These are phyloP conservation scores for Extremus antarcticus DNA, from an alignment of 495 filamentous ascomycete species.

Conservation along the genomic window DNA sequence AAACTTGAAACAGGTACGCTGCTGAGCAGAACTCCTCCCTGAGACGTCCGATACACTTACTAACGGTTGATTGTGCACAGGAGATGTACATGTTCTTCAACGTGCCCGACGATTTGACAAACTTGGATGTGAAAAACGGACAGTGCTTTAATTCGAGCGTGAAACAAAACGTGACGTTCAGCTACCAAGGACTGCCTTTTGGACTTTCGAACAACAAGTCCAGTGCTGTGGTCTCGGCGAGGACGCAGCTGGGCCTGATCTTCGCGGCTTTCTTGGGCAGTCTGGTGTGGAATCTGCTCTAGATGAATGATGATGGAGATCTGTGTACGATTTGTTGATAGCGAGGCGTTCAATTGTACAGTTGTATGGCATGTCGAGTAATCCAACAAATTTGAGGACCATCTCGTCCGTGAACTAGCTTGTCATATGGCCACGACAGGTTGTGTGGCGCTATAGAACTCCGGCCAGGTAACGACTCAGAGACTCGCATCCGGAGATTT, in stretches of 20 bases:
- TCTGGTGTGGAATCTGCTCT: slow-evolving; percentile 9
- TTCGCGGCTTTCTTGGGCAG: slow-evolving; percentile 8
- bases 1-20: slow-evolving; percentile 46
- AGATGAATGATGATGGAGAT: background rate
- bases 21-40: no score
- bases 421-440: no score
- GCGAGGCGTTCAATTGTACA: background rate
- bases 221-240: background rate
- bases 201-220: background rate
- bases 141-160: slow-evolving; percentile 55
- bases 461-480: no score
- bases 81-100: slow-evolving; percentile 69
- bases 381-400: no score
- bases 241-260: slow-evolving; percentile 4
- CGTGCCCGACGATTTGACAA: slow-evolving; percentile 54
- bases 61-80: no score
- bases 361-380: no score
- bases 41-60: no score
- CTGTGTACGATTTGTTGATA: background rate
- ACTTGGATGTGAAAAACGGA: slow-evolving; percentile 57
- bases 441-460: no score
- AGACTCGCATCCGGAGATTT: no score
- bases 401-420: no score
- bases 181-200: slow-evolving; percentile 41
- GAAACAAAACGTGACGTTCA: slow-evolving; percentile 57